These are phyloP conservation scores for Aspergillus brasiliensis DNA, from an alignment of 2,329 filamentous ascomycete genomes.

Conservation along the genomic window DNA sequence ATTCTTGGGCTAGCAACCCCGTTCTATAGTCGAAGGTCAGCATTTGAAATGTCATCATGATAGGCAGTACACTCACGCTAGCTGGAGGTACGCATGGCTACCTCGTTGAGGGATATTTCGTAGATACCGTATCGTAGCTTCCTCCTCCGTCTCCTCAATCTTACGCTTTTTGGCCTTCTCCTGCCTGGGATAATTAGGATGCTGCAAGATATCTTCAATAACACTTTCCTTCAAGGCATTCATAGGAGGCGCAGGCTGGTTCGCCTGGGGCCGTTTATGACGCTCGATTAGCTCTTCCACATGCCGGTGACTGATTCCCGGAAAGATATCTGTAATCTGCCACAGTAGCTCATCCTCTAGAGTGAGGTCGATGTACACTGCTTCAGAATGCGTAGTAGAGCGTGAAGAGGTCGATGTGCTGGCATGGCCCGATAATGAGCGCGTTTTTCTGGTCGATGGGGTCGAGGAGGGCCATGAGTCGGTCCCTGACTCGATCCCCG, in stretches of 20 bases:
- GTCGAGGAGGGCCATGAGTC: too few species aligned
- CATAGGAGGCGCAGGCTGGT: background rate
- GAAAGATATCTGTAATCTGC: constrained; percentile 48
- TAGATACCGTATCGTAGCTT: constrained; percentile 30
- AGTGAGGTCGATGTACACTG: background rate
- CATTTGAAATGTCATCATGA: background rate
- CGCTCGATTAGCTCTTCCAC: constrained; percentile 40
- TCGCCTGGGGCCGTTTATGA: constrained; percentile 8
- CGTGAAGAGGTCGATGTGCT: background rate
- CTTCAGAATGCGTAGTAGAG: background rate
- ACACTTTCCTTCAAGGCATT: constrained; percentile 33
- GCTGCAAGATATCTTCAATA: constrained; percentile 45
- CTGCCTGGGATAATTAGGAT: constrained; percentile 47
- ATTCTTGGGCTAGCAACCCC: constrained; percentile 29
- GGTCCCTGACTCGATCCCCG: too few species aligned
- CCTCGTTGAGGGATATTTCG: constrained; percentile 26
- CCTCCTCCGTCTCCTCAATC: constrained; percentile 34
- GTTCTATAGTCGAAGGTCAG: constrained; percentile 4
- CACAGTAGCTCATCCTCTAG: constrained; percentile 28
- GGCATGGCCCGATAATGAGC: too few species aligned
- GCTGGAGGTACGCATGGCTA: constrained; percentile 20
- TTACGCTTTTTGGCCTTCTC: constrained; percentile 41
- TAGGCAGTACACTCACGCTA: constrained; percentile 23
- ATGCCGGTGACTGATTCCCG: constrained; percentile 49
- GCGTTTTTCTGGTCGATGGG: too few species aligned